Evolutionary conservation across 306 rosid genomes (phyloP).

Genomic region (Malus fusca): DNA sequence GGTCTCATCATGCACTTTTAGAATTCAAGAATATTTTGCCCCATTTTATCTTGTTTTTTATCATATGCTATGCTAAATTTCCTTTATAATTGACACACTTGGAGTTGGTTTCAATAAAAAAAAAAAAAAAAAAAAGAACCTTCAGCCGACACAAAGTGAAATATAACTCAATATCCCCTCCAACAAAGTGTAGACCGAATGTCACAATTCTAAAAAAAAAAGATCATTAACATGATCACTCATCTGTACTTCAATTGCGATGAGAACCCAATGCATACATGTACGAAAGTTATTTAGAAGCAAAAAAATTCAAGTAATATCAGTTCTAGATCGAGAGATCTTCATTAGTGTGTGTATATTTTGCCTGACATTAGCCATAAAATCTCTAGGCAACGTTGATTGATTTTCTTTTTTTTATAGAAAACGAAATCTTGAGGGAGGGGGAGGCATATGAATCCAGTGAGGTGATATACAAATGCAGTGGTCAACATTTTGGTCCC

Average conservation of each 20-base stretch:
- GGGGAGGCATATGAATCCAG: background rate
- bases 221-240: too few species aligned
- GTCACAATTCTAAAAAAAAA: too few species aligned
- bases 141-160: background rate
- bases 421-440: background rate
- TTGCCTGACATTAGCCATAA: background rate
- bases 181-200: too few species aligned
- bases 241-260: too few species aligned
- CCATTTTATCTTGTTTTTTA: conserved; percentile 6
- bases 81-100: background rate
- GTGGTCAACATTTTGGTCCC: conserved; percentile 12
- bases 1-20: conserved; percentile 4
- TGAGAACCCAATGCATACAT: too few species aligned
- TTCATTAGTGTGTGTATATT: too few species aligned
- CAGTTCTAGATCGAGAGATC: background rate
- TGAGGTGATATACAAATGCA: background rate
- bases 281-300: background rate
- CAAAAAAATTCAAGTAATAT: too few species aligned
- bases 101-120: background rate
- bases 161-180: too few species aligned
- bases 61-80: background rate
- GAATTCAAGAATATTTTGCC: conserved; percentile 9
- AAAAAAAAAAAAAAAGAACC: background rate
- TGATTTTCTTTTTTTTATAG: background rate
- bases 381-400: background rate